phyloP scores from a whole-genome alignment of 148 eudicot species.

The Euryodendron excelsum region DNA sequence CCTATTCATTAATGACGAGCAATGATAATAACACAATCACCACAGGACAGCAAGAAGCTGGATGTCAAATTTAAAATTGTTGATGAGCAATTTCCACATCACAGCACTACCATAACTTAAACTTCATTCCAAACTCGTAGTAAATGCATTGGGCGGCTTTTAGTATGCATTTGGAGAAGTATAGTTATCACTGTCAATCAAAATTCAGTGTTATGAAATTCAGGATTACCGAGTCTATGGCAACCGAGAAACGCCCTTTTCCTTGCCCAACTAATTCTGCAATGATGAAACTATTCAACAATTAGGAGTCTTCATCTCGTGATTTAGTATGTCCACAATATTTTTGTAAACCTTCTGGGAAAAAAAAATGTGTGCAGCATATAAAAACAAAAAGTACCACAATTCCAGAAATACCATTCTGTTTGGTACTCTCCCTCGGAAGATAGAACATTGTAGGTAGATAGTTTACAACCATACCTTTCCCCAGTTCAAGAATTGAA shows the following conservation, averaged over 20 bases:
- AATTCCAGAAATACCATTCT: background rate
- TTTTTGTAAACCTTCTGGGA: background rate
- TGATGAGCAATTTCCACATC: background rate
- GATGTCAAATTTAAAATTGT: background rate
- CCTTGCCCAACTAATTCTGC: conserved; percentile 61
- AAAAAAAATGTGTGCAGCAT: background rate
- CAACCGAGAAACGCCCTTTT: conserved; percentile 69
- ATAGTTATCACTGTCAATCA: background rate
- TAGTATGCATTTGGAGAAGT: background rate
- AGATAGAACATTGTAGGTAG: background rate
- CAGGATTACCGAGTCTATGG: conserved; percentile 78
- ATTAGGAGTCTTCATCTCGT: background rate
- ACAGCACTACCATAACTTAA: background rate
- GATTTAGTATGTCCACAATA: background rate
- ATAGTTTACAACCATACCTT: conserved; percentile 40
- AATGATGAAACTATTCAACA: conserved; percentile 11
- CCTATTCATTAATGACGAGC: background rate
- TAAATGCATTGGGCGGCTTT: background rate
- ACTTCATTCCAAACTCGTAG: background rate
- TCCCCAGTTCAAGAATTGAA: conserved; percentile 53
- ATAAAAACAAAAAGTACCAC: background rate
- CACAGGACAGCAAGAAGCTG: background rate
- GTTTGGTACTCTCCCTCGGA: too few species aligned
- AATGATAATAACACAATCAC: background rate
- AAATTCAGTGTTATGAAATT: background rate